A percentile compares a stretch with the other conserved stretches of the same genome.
Conservation (phyloP, 2,329 filamentous ascomycete genomes). For the Fusarium compactum region DNA sequence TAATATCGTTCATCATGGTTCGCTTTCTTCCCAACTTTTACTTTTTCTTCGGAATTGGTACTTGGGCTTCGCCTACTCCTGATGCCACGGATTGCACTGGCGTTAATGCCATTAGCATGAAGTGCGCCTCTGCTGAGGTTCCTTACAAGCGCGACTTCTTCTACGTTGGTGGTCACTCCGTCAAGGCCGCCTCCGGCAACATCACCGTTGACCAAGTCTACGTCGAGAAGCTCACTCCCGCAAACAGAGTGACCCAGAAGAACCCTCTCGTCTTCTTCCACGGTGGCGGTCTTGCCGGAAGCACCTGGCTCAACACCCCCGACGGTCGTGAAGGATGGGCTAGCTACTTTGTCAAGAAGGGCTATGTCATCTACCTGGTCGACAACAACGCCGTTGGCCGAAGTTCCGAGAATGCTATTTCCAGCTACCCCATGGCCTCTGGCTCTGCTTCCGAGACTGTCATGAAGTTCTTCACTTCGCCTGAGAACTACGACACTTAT, state of each 20-base stretch:
- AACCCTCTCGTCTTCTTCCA: conserved; percentile 39
- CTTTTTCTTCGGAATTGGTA: conserved; percentile 14
- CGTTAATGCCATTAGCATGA: conserved; percentile 26
- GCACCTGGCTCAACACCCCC: conserved; percentile 38
- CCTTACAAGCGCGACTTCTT: conserved; percentile 37
- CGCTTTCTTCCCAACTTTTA: conserved; percentile 23
- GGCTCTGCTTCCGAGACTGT: conserved; percentile 28
- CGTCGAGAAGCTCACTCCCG: conserved; percentile 33
- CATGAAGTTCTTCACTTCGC: conserved; percentile 31
- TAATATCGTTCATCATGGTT: conserved; percentile 8
- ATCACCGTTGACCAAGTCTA: conserved; percentile 38
- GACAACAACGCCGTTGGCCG: conserved; percentile 28
- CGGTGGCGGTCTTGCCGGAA: conserved; percentile 34
- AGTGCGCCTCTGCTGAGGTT: conserved; percentile 21
- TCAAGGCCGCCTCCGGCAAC: conserved; percentile 20
- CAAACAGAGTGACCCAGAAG: background rate
- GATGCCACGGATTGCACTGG: conserved; percentile 15
- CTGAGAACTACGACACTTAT: conserved; percentile 22
- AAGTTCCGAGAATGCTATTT: conserved; percentile 17
- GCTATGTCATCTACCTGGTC: conserved; percentile 31
- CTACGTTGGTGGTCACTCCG: conserved; percentile 28
- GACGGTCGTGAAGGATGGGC: conserved; percentile 37
- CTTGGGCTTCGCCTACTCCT: conserved; percentile 1
- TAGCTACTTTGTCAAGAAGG: conserved; percentile 29
- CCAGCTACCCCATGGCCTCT: conserved; percentile 8